Evolutionary conservation across 208 protist species (phyloP), one percentile per base, ranked within the genome.

Genomic region (Wallacemonas collosoma): DNA sequence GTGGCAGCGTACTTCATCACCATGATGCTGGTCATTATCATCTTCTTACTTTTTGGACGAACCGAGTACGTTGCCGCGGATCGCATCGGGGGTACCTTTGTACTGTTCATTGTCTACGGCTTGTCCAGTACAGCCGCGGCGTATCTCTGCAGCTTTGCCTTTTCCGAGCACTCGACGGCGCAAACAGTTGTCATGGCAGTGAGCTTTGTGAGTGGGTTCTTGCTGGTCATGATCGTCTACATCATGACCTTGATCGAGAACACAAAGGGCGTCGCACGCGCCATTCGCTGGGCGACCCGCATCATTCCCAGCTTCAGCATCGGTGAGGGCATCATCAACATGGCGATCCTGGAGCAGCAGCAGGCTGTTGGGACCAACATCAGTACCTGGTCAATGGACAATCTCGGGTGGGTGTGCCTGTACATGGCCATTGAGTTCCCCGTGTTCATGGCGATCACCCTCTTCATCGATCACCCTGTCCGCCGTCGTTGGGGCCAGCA

Each of bases 241-340:
- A 60, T 87, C 54, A 65, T 87, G 47, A 44, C 26, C 7, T 38
- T 78, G 64, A 66, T 81, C 35, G 64, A 72, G 12, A 71, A 39
- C 74, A 77, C 77, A 11, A 63, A 81, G 66, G 26, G 69, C 40
- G 69, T 50, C 2, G 53, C 70, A 7, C 35, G 73, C 43, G 50
- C 41, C 9, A 41, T 83, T 3, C 72, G 65, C 14, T 83, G 61
- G 64, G 44, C 85, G 35, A 72, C 63, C 35, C 72, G 81, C 44
- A 26, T 84, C 51, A 65, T 87, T 38, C 81, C 81, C 2, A 75
- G 73, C 40, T 87, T 75, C 65, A 81, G 75, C 67, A 61, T 87
- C 26, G 81, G 81, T 36, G 79, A 87, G 66, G 81, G 81, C 12
- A 82, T 87, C 75, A 71, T 87, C 70, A 77, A 77, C 62, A 44